These are phyloP conservation scores for Arxiozyma telluris DNA, from an alignment of 1,139 yeast genomes.

Conservation along the genomic window DNA sequence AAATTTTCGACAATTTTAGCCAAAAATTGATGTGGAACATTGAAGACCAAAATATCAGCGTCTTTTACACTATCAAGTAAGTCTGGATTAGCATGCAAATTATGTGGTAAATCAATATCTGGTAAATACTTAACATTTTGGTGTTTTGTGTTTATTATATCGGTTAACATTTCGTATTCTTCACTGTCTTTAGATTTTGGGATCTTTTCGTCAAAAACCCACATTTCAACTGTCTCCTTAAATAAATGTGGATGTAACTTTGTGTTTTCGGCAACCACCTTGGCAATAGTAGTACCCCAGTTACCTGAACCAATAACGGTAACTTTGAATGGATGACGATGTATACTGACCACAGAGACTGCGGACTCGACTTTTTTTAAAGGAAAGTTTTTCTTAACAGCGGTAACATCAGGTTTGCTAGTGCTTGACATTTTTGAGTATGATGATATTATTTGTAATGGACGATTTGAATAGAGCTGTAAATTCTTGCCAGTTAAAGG, in stretches of 20 bases:
- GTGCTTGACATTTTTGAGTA: neutral
- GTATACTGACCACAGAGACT: conserved; percentile 12
- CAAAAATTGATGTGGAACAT: conserved; percentile 90
- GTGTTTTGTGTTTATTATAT: conserved; percentile 75
- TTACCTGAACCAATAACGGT: conserved; percentile 66
- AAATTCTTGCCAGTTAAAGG: neutral
- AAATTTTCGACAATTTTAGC: conserved; percentile 64
- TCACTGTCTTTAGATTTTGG: neutral
- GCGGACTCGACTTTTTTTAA: conserved; percentile 9
- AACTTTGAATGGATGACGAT: conserved; percentile 36
- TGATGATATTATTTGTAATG: neutral
- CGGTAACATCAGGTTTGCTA: neutral
- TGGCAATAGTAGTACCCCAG: conserved; percentile 95
- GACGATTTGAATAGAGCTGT: neutral
- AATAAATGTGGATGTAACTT: conserved; percentile 60
- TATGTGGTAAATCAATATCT: conserved; percentile 66
- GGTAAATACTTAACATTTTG: conserved; percentile 88
- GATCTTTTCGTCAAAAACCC: conserved; percentile 82
- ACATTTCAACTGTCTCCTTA: conserved; percentile 68
- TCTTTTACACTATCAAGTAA: conserved; percentile 59
- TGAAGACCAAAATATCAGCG: conserved; percentile 79
- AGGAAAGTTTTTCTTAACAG: conserved; percentile 2
- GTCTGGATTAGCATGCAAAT: conserved; percentile 79
- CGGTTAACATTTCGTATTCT: conserved; percentile 67
- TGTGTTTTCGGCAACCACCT: conserved; percentile 82